phyloP scores from a whole-genome alignment of 2,329 filamentous ascomycete genomes.

The Aspergillus sp. region DNA sequence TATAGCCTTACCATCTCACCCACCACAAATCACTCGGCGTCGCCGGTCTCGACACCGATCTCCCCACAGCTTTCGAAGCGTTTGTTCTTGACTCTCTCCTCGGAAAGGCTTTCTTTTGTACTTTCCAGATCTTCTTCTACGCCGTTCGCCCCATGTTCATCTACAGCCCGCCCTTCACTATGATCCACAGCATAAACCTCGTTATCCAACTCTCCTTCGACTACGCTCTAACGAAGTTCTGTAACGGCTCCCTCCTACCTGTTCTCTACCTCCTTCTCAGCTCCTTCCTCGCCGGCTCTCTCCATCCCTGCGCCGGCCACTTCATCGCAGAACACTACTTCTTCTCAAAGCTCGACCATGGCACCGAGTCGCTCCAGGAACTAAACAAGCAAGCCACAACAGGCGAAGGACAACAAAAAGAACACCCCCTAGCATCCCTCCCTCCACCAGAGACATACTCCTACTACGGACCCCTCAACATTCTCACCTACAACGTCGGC shows the following conservation, averaged over 20 bases:
- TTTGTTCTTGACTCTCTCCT: constrained; percentile 88
- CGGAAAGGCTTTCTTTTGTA: constrained; percentile 98
- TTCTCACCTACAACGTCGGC: constrained; percentile 94
- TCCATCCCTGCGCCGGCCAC: constrained; percentile 93
- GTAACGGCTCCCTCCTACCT: constrained; percentile 58
- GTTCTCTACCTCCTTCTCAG: constrained; percentile 82
- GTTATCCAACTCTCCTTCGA: constrained; percentile 76
- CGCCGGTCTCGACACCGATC: constrained; percentile 91
- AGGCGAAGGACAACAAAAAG: constrained; percentile 25
- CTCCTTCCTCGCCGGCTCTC: constrained; percentile 87
- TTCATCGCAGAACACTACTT: constrained; percentile 99
- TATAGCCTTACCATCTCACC: constrained; percentile 88
- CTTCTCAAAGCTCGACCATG: constrained; percentile 47
- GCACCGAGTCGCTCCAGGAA: constrained; percentile 55
- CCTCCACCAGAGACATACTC: constrained; percentile 90
- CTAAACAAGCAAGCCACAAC: constrained; percentile 22
- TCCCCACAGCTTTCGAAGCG: constrained; percentile 88
- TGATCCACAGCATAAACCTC: constrained; percentile 81
- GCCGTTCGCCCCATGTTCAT: constrained; percentile 93
- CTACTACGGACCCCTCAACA: constrained; percentile 91
- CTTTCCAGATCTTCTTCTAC: constrained; percentile 99
- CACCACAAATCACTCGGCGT: constrained; percentile 99
- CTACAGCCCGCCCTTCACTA: constrained; percentile 83
- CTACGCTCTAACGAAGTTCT: constrained; percentile 60
- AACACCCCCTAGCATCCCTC: constrained; percentile 58